Evolutionary conservation across 2,329 filamentous ascomycete species (phyloP), one percentile per base, ranked within the genome.

Genomic region (Colletotrichum sansevieriae): DNA sequence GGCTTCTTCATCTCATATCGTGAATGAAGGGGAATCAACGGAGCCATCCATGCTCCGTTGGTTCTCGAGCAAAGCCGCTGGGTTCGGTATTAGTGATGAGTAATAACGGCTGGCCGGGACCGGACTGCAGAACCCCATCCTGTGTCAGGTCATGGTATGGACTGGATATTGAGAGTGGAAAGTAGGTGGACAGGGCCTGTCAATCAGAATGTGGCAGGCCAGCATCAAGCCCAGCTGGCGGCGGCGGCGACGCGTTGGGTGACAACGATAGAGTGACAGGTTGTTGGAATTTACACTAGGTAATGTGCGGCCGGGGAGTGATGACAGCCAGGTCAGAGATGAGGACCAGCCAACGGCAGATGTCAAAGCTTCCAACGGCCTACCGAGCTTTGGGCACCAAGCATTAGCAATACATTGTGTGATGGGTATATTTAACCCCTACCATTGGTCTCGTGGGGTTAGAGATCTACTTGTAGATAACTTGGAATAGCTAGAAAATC

Each of bases 121-220:
- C 52, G 52, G 10, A 20, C 15, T 37, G 13, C n/a, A n/a, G 35
- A 15, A 46, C 41, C 43, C 56, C 47, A 61, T 62, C 7, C 15
- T 43, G 47, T 49, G 47, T 37, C 61, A 65, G 54, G 61, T 65
- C 49, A 52, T 54, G 51, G 13, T 44, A 54, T 47, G 18, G 58
- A 41, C 37, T 47, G 61, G 46, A 55, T 55, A 47, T 46, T 54
- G 54, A 20, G 59, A 41, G 54, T 65, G 65, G 47, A 65, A 64
- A 68, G 44, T 59, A 39, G 54, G 39, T 59, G 37, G 20, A 65
- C 33, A 37, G 46, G 22, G 61, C 65, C 29, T 59, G 65, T 57
- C 61, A 64, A 67, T 67, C 58, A 63, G 49, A 29, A 58, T 44
- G 52, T 59, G 62, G 43, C 56, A 54, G 63, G 20, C 9, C 20